Percentiles rank a stretch among this genome's conserved stretches.
phyloP scores from a whole-genome alignment of 495 filamentous ascomycete genomes.

The Tetracladium marchalianum region DNA sequence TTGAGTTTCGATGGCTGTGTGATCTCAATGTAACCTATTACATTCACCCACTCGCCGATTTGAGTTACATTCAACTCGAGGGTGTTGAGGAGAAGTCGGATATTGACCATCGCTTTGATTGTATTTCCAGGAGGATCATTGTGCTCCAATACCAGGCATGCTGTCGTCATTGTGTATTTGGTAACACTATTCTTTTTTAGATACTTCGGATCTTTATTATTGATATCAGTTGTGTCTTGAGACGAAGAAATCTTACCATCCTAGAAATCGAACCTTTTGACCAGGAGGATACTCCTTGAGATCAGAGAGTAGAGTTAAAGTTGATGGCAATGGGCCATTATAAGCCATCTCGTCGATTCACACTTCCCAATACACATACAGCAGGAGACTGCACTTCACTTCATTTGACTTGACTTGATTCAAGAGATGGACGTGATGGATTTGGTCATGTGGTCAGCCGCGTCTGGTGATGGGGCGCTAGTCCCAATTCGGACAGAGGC shows the following conservation, averaged over 20 bases:
- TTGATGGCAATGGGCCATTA: conserved; percentile 15
- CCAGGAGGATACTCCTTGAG: conserved; percentile 29
- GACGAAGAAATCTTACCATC: conserved; percentile 54
- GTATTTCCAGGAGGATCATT: conserved; percentile 39
- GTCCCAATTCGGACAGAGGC: background rate
- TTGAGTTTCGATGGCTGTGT: background rate
- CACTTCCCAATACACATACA: no score
- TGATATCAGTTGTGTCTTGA: background rate
- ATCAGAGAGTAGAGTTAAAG: conserved; percentile 13
- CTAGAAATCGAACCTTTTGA: conserved; percentile 80
- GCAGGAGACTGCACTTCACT: no score
- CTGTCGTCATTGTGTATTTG: conserved; percentile 51
- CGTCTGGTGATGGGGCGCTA: background rate
- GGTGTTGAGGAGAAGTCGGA: conserved; percentile 57
- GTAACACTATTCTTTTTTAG: conserved; percentile 44
- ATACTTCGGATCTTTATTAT: background rate
- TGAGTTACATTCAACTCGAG: conserved; percentile 54
- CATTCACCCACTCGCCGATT: conserved; percentile 82
- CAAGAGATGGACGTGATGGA: no score
- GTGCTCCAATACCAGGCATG: conserved; percentile 56
- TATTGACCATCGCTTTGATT: conserved; percentile 49
- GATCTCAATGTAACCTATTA: conserved; percentile 67
- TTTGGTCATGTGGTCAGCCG: no score
- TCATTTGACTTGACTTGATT: no score
- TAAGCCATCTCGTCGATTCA: conserved; percentile 4